Evolutionary conservation across 169 alveolate species (phyloP), one percentile per base, ranked within the genome.

Genomic region (Plasmodium gonderi): DNA sequence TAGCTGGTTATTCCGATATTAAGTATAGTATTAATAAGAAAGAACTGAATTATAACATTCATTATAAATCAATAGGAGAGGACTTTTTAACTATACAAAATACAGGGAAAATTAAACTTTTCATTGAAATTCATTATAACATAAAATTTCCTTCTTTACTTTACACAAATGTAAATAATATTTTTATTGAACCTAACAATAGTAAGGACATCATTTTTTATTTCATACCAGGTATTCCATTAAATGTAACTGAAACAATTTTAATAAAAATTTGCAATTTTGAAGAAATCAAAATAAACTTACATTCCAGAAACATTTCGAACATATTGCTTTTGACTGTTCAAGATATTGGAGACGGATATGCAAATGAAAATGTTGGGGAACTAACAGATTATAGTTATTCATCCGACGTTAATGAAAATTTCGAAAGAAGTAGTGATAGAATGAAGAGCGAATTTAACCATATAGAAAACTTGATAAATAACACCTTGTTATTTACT

Each of bases 1-100:
- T 72, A 31, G 92, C 83, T 69, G 92, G 92, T 14, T 83, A 83
- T 83, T 83, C 92, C 3, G 92, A 83, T 45, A 83, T 83, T 69
- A 83, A 83, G 42, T 83, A 83, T 45, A 44, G 33, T 60, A 83
- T 83, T 40, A 83, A 49, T 76, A 83, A 83, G 64, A 83, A 40
- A 29, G 64, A 47, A 64, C 17, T 83, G 26, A 74, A 83, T 47
- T 83, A 69, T 74, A 54, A 69, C 64, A 17, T 64, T 20, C 92
- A 83, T 76, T 83, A 83, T 17, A 83, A 83, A 49, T 47, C 83
- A 23, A 76, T 83, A 14, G 82, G 79, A 11, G 92, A 83, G 42
- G 92, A 83, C 42, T 45, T 83, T n/a, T n/a, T 83, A 72, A 83
- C 92, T 26, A 68, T 83, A 51, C 82, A 83, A 5, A 83, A 83